A percentile compares a stretch with the other conserved stretches of the same genome.
Evolutionary conservation across 2,329 filamentous ascomycete genomes (phyloP).

Genomic region (Trichoderma breve): DNA sequence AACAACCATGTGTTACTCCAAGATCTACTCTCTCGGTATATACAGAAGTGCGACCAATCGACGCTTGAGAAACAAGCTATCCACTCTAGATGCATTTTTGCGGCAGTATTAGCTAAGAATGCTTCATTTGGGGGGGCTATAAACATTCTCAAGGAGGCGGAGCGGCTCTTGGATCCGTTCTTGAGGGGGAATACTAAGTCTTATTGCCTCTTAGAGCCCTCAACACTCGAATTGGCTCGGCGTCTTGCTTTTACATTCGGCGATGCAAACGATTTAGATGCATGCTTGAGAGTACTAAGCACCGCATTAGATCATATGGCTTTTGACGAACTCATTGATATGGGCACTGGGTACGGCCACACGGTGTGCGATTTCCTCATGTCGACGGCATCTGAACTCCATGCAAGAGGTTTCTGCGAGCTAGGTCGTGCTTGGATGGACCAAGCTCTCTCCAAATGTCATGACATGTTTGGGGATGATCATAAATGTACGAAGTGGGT

Average conservation of each 20-base stretch:
- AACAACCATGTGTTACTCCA: neutral
- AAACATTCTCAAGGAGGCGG: neutral
- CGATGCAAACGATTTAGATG: neutral
- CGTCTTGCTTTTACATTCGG: neutral
- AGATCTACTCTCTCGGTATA: neutral
- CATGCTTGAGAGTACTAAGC: neutral
- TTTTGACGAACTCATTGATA: fast-evolving
- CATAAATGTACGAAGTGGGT: no score
- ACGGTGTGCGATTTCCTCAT: neutral
- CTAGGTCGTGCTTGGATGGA: no score
- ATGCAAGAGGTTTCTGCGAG: no score
- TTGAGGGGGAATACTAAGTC: fast-evolving
- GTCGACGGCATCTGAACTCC: neutral
- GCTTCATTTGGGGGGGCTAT: neutral
- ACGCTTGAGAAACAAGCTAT: neutral
- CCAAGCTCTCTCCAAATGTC: no score
- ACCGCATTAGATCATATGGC: no score
- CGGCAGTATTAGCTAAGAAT: no score
- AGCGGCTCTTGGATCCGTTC: no score
- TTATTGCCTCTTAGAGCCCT: neutral
- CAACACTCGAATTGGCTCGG: neutral
- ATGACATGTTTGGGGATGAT: no score
- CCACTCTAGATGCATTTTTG: neutral
- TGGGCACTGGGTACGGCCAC: fast-evolving
- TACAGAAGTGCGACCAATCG: neutral